Percentiles rank a stretch among this genome's conserved stretches.
Evolutionary conservation across 2,329 filamentous ascomycete genomes (phyloP).

Genomic region (Huntiella abstrusa): DNA sequence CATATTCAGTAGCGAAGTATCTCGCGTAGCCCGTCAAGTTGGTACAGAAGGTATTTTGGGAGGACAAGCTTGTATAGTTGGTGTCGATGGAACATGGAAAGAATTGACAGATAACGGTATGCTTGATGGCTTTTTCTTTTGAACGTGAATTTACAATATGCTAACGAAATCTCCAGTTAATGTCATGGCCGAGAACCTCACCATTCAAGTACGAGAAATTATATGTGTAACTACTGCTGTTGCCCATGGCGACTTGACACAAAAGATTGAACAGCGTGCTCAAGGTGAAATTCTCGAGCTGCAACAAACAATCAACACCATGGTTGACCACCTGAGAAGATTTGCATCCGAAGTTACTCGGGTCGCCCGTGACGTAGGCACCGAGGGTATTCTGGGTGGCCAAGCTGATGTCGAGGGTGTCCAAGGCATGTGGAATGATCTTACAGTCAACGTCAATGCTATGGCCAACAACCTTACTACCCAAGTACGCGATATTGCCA

Average conservation of each 20-base stretch:
- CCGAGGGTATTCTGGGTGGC: slow-evolving; percentile 64
- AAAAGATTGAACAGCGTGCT: slow-evolving; percentile 67
- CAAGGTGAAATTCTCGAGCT: slow-evolving; percentile 67
- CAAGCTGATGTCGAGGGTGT: slow-evolving; percentile 71
- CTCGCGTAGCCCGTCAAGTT: slow-evolving; percentile 82
- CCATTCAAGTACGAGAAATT: slow-evolving; percentile 47
- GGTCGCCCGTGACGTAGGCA: slow-evolving; percentile 67
- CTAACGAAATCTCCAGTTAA: too few relatives aligned
- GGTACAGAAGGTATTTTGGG: slow-evolving; percentile 88
- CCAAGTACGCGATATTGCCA: slow-evolving; percentile 22
- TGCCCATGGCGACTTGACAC: slow-evolving; percentile 63
- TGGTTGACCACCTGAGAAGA: slow-evolving; percentile 69
- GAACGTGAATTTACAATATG: background rate
- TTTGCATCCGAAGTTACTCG: slow-evolving; percentile 72
- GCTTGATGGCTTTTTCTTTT: slow-evolving; percentile 8
- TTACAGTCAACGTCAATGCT: slow-evolving; percentile 71
- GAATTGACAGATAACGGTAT: slow-evolving; percentile 75
- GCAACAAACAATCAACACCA: slow-evolving; percentile 75
- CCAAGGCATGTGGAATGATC: slow-evolving; percentile 74
- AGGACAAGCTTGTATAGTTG: slow-evolving; percentile 82
- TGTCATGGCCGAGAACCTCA: background rate
- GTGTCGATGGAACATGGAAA: slow-evolving; percentile 93
- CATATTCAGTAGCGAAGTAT: slow-evolving; percentile 91
- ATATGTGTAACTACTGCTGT: slow-evolving; percentile 70
- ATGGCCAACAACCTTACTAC: slow-evolving; percentile 79